Conservation (phyloP, 2,329 filamentous ascomycete genomes). For the Leptographium radiaticola region DNA sequence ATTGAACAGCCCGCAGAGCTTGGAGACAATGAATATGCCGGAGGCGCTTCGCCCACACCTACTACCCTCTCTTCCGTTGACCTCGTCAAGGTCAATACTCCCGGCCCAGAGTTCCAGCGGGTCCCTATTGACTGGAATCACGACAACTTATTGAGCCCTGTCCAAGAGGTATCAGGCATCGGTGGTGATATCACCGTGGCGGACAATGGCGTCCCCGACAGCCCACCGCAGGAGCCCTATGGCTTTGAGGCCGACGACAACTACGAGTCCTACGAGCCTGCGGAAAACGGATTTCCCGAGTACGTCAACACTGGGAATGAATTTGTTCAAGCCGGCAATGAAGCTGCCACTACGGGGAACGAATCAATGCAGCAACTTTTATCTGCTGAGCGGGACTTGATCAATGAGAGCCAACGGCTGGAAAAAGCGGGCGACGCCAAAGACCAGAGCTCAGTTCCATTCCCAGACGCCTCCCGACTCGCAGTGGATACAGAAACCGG, state of each 20-base stretch:
- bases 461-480: too few species aligned
- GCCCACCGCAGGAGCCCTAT: background rate
- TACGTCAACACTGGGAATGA: background rate
- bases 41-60: background rate
- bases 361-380: background rate
- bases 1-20: background rate
- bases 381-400: background rate
- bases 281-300: background rate
- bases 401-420: too few species aligned
- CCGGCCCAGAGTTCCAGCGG: background rate
- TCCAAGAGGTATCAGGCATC: background rate
- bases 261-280: background rate
- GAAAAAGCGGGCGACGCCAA: background rate
- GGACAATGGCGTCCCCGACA: background rate
- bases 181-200: background rate
- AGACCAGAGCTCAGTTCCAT: too few species aligned
- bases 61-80: constrained; percentile 4
- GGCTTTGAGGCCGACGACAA: background rate
- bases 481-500: too few species aligned
- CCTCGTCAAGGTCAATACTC: constrained; percentile 1
- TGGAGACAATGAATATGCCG: background rate
- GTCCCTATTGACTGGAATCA: background rate
- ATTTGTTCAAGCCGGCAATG: background rate
- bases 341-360: background rate
- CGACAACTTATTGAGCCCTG: background rate